Conservation (phyloP, 306 rosid genomes). For the Corylus heterophylla region DNA sequence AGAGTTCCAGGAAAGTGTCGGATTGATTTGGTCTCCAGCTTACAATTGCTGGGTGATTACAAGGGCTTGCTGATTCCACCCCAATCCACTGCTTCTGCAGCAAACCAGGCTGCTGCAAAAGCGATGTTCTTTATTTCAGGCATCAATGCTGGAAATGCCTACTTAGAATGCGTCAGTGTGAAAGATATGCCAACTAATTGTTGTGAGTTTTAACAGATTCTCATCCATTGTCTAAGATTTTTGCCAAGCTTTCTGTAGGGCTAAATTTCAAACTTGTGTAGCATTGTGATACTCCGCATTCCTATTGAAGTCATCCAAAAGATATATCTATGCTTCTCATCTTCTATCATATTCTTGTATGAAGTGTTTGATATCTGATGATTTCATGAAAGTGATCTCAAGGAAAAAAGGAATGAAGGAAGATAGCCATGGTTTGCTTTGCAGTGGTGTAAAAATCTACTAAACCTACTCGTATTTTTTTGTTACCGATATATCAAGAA, state of each 20-base stretch:
- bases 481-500: neutral
- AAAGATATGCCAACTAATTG: slow-evolving; percentile 70
- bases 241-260: neutral
- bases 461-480: neutral
- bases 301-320: slow-evolving; percentile 1
- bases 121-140: slow-evolving; percentile 86
- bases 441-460: neutral
- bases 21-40: slow-evolving; percentile 67
- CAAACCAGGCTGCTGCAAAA: slow-evolving; percentile 94
- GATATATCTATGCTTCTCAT: neutral
- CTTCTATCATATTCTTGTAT: neutral
- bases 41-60: slow-evolving; percentile 82
- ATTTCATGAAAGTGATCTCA: neutral
- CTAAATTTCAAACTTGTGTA: neutral
- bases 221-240: slow-evolving; percentile 11
- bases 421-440: neutral
- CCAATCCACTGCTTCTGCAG: slow-evolving; percentile 59
- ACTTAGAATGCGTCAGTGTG: slow-evolving; percentile 71
- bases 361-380: neutral
- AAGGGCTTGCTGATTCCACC: slow-evolving; percentile 85
- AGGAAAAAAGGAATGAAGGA: neutral
- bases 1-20: slow-evolving; percentile 60
- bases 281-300: neutral
- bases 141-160: slow-evolving; percentile 58
- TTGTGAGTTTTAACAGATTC: slow-evolving; percentile 55